Percentiles rank a stretch among this genome's conserved stretches.
phyloP scores from a whole-genome alignment of 2,329 filamentous ascomycete genomes.

The Fusarium cyanostomum region DNA sequence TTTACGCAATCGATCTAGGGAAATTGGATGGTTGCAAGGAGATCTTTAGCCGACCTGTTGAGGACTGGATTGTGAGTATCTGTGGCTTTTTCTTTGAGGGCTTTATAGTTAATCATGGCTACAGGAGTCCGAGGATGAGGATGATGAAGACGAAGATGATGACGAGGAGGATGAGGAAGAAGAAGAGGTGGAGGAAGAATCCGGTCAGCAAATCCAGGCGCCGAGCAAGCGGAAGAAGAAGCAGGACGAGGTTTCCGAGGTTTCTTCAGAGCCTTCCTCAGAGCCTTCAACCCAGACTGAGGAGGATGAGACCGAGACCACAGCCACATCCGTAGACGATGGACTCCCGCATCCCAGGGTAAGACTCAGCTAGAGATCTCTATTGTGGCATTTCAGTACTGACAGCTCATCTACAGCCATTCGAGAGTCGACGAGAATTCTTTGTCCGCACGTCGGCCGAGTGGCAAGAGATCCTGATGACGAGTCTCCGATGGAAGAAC shows the following conservation, averaged over 20 bases:
- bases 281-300: conserved; percentile 45
- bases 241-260: conserved; percentile 53
- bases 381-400: not conserved
- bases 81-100: not conserved
- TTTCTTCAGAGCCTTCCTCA: conserved; percentile 47
- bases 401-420: conserved; percentile 67
- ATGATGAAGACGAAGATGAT: conserved; percentile 70
- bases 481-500: conserved; percentile 74
- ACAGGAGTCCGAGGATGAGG: conserved; percentile 67
- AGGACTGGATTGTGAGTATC: conserved; percentile 78
- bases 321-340: conserved; percentile 70
- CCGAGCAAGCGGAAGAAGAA: conserved; percentile 68
- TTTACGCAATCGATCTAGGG: conserved; percentile 92
- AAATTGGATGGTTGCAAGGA: conserved; percentile 95
- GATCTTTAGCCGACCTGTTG: conserved; percentile 82
- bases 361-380: conserved; percentile 36
- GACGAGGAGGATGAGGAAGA: conserved; percentile 65
- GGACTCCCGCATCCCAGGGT: conserved; percentile 76
- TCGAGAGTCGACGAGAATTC: conserved; percentile 91
- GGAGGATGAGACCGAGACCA: conserved; percentile 59
- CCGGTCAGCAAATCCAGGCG: conserved; percentile 56
- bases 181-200: conserved; percentile 61
- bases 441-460: conserved; percentile 86
- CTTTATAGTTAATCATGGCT: conserved; percentile 19
- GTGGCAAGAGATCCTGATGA: conserved; percentile 90